Evolutionary conservation across 2,329 filamentous ascomycete genomes (phyloP).

Genomic region (Phaeosphaeriaceae sp.): DNA sequence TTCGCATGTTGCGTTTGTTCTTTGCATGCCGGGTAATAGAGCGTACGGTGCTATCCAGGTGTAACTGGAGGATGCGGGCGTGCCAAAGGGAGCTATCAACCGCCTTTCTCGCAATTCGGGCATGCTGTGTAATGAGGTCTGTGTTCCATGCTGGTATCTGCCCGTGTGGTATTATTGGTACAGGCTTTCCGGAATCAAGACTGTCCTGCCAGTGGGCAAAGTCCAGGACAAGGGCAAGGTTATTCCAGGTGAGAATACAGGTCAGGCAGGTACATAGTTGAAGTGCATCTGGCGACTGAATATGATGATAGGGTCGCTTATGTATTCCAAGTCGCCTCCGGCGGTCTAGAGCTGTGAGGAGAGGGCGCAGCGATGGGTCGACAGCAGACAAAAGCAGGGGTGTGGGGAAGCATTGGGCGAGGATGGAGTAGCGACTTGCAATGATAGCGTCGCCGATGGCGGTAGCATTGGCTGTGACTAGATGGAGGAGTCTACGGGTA

Average conservation of each 20-base stretch:
- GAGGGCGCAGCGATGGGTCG: slow-evolving; percentile 42
- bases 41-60: slow-evolving; percentile 55
- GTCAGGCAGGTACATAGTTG: slow-evolving; percentile 64
- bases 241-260: slow-evolving; percentile 64
- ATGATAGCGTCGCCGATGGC: slow-evolving; percentile 55
- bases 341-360: slow-evolving; percentile 52
- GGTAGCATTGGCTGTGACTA: slow-evolving; percentile 54
- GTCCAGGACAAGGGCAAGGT: slow-evolving; percentile 61
- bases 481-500: slow-evolving; percentile 50
- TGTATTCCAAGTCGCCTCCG: slow-evolving; percentile 55
- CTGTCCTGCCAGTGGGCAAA: slow-evolving; percentile 63
- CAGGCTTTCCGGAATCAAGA: slow-evolving; percentile 59
- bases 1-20: slow-evolving; percentile 57
- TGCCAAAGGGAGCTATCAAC: slow-evolving; percentile 58
- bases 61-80: slow-evolving; percentile 56
- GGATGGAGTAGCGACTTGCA: slow-evolving; percentile 56
- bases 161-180: slow-evolving; percentile 60
- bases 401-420: slow-evolving; percentile 59
- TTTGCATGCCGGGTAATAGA: slow-evolving; percentile 56
- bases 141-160: slow-evolving; percentile 58
- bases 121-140: slow-evolving; percentile 53
- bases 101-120: slow-evolving; percentile 54
- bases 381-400: slow-evolving; percentile 56
- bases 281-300: slow-evolving; percentile 54
- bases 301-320: slow-evolving; percentile 60